A percentile compares a stretch with the other conserved stretches of the same genome.
Conservation (phyloP, 495 filamentous ascomycete species). For the Bathelium albidoporum region DNA sequence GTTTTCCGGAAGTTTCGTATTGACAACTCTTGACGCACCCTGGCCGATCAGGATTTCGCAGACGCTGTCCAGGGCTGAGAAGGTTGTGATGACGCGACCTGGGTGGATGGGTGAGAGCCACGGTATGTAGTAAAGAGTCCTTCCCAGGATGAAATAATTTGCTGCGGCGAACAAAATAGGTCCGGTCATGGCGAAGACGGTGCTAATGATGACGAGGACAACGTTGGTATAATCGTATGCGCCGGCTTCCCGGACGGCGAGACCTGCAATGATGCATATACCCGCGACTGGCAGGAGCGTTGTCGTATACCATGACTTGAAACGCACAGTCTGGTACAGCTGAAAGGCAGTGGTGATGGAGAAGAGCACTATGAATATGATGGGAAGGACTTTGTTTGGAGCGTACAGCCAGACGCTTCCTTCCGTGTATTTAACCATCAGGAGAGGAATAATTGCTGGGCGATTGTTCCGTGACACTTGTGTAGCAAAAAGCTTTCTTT, state of each 20-base stretch:
- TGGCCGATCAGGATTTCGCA: constrained; percentile 60
- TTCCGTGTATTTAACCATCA: not conserved
- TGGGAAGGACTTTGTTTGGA: constrained; percentile 60
- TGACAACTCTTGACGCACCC: constrained; percentile 54
- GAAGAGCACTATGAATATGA: constrained; percentile 59
- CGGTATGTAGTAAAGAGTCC: constrained; percentile 68
- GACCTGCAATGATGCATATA: constrained; percentile 21
- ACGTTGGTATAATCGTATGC: constrained; percentile 20
- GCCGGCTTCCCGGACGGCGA: constrained; percentile 16
- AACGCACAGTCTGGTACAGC: constrained; percentile 45
- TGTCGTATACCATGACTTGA: constrained; percentile 25
- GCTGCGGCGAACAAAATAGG: constrained; percentile 57
- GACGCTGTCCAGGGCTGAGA: constrained; percentile 49
- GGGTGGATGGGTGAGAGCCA: constrained; percentile 70
- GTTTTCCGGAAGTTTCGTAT: constrained; percentile 31
- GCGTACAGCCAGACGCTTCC: constrained; percentile 59
- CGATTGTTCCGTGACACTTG: too few relatives aligned
- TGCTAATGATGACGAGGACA: constrained; percentile 18
- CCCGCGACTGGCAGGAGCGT: constrained; percentile 24
- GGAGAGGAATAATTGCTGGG: too few relatives aligned
- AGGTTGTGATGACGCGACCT: constrained; percentile 65
- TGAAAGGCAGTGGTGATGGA: constrained; percentile 47
- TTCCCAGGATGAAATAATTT: constrained; percentile 68
- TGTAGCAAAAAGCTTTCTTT: too few relatives aligned
- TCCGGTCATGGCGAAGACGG: constrained; percentile 13